Conservation (phyloP, 1,284 basidiomycete genomes). For the Ustilago curta region DNA sequence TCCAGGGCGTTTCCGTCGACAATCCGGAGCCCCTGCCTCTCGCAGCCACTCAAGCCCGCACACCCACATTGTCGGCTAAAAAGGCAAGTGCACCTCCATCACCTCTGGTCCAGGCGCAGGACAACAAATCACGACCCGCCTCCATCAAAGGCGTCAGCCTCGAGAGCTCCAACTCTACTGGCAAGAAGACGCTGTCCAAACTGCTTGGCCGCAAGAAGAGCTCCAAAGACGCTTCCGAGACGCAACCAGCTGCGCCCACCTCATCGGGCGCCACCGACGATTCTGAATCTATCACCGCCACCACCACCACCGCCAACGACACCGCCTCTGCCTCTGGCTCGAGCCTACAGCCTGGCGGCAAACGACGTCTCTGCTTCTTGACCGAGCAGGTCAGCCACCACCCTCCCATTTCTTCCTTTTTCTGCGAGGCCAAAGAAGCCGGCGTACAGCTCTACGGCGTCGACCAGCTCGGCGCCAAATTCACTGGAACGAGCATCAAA, state of each 20-base stretch:
- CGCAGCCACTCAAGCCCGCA: constrained; percentile 19
- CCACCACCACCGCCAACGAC: constrained; percentile 22
- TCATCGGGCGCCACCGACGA: constrained; percentile 21
- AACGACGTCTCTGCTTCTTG: constrained; percentile 57
- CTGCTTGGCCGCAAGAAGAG: constrained; percentile 50
- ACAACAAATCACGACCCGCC: constrained; percentile 36
- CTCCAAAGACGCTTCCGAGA: constrained; percentile 23
- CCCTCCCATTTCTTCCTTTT: constrained; percentile 89
- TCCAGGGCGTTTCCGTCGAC: constrained; percentile 34
- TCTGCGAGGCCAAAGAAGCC: constrained; percentile 60
- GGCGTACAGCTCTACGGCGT: constrained; percentile 70
- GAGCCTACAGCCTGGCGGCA: constrained; percentile 22
- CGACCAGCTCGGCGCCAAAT: constrained; percentile 87
- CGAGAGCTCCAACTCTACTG: constrained; percentile 23
- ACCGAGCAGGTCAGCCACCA: constrained; percentile 84
- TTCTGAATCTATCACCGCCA: constrained; percentile 11
- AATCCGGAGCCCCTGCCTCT: constrained; percentile 40
- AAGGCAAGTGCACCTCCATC: constrained; percentile 43
- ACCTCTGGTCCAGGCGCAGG: constrained; percentile 36
- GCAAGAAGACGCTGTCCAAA: constrained; percentile 51
- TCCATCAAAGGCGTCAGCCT: constrained; percentile 39
- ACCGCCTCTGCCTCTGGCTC: constrained; percentile 35
- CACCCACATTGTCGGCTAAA: constrained; percentile 33
- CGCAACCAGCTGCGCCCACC: constrained; percentile 16
- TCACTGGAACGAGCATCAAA: constrained; percentile 62